Evolutionary conservation across 306 rosid genomes (phyloP).

Genomic region (Cicer arietinum): DNA sequence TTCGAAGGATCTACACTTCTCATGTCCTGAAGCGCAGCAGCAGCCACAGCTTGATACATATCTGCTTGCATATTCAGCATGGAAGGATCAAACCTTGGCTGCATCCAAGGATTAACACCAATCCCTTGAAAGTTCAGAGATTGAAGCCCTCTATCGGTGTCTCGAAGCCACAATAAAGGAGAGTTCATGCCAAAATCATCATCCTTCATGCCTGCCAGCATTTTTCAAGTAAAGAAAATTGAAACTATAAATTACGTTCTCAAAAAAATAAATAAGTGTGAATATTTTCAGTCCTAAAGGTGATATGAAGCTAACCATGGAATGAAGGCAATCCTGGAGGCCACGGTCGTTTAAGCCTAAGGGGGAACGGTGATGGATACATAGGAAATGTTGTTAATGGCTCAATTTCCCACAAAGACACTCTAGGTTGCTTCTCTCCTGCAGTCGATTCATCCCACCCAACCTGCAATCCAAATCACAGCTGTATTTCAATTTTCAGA

Average conservation of each 20-base stretch:
- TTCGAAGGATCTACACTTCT: conserved; percentile 78
- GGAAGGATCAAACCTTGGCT: conserved; percentile 80
- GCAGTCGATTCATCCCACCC: conserved; percentile 99
- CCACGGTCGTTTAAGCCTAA: conserved; percentile 96
- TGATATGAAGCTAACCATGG: conserved; percentile 63
- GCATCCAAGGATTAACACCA: conserved; percentile 92
- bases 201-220: conserved; percentile 80
- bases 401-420: conserved; percentile 95
- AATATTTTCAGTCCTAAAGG: conserved; percentile 6
- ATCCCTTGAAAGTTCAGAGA: conserved; percentile 80
- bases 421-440: conserved; percentile 98
- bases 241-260: conserved; percentile 17
- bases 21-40: conserved; percentile 94
- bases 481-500: neutral
- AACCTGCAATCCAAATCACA: conserved; percentile 65
- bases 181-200: conserved; percentile 79
- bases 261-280: neutral
- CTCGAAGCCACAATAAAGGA: conserved; percentile 83
- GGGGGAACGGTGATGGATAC: conserved; percentile 95
- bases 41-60: conserved; percentile 88
- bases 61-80: conserved; percentile 83
- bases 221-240: conserved; percentile 5
- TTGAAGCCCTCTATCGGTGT: conserved; percentile 78
- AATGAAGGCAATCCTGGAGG: conserved; percentile 86
- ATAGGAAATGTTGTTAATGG: conserved; percentile 96